phyloP scores from a whole-genome alignment of 352 stramenopile species.

The Globisporangium cylindrosporum region DNA sequence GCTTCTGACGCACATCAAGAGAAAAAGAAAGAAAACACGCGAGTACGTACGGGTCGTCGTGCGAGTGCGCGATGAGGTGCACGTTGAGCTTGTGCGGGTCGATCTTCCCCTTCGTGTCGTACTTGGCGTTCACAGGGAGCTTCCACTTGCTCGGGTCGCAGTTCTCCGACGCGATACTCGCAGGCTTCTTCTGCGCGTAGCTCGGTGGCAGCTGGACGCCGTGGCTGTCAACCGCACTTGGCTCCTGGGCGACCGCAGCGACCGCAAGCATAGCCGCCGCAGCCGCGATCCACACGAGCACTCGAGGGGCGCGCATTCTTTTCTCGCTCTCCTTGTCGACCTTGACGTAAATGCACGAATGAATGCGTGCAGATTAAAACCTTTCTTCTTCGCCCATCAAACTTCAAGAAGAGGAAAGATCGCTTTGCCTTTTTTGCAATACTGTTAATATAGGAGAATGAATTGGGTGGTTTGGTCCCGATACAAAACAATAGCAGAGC shows the following conservation, averaged over 20 bases:
- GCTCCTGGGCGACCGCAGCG: background rate
- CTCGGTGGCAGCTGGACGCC: conserved; percentile 5
- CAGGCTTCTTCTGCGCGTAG: background rate
- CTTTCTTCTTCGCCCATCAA: background rate
- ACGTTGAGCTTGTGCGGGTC: conserved; percentile 89
- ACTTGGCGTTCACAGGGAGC: conserved; percentile 54
- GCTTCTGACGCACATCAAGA: background rate
- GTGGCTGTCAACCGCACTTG: conserved; percentile 14
- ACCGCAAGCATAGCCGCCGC: conserved; percentile 13
- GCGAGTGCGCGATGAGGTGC: conserved; percentile 95
- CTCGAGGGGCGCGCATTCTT: conserved; percentile 17
- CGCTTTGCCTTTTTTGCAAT: background rate
- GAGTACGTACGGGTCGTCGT: conserved; percentile 87
- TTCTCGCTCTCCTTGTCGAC: background rate
- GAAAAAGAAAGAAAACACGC: background rate
- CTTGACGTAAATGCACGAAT: background rate
- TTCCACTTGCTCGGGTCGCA: conserved; percentile 73
- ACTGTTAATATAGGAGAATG: background rate
- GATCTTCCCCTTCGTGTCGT: conserved; percentile 58
- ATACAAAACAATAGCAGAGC: background rate
- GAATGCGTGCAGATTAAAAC: background rate
- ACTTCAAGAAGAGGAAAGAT: conserved; percentile 5
- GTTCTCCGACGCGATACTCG: background rate
- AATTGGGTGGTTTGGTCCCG: background rate
- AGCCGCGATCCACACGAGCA: conserved; percentile 7